Percentiles rank a stretch among this genome's conserved stretches.
Evolutionary conservation across 1,284 basidiomycete genomes (phyloP).

Genomic region (Microbotryomycetes sp.): DNA sequence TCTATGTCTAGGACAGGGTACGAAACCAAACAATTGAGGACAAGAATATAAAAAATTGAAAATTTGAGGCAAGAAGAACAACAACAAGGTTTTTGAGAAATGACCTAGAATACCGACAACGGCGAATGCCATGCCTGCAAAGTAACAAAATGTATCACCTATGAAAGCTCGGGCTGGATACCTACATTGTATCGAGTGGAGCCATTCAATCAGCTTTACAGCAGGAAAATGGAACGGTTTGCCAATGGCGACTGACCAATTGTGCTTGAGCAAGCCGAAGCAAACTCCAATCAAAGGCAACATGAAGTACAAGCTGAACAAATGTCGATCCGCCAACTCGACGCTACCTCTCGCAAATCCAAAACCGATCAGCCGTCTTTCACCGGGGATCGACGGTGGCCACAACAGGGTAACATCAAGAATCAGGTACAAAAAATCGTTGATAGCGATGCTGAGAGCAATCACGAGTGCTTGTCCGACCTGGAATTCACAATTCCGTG

Average conservation of each 20-base stretch:
- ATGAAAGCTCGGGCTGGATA: constrained; percentile 92
- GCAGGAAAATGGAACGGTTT: not conserved
- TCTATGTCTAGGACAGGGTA: constrained; percentile 88
- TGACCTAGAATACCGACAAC: constrained; percentile 94
- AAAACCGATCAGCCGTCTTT: constrained; percentile 9
- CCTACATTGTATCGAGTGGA: constrained; percentile 52
- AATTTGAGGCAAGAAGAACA: constrained; percentile 97
- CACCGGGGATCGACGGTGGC: not conserved
- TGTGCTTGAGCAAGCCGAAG: constrained; percentile 81
- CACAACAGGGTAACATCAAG: constrained; percentile 29
- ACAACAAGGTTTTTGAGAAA: constrained; percentile 89
- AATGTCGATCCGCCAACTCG: constrained; percentile 80
- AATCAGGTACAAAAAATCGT: constrained; percentile 86
- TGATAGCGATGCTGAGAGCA: constrained; percentile 78
- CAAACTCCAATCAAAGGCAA: constrained; percentile 86
- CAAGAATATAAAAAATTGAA: constrained; percentile 95
- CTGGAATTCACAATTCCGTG: too few relatives aligned
- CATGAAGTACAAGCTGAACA: constrained; percentile 96
- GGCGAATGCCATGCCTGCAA: constrained; percentile 94
- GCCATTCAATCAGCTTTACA: not conserved
- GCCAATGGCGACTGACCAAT: constrained; percentile 60
- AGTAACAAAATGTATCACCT: constrained; percentile 96
- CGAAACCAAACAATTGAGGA: constrained; percentile 88
- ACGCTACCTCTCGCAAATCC: constrained; percentile 37
- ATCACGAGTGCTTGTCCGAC: constrained; percentile 90